Base-by-base conservation (phyloP, 2,329 filamentous ascomycete genomes). In the Byssochlamys sp. region DNA sequence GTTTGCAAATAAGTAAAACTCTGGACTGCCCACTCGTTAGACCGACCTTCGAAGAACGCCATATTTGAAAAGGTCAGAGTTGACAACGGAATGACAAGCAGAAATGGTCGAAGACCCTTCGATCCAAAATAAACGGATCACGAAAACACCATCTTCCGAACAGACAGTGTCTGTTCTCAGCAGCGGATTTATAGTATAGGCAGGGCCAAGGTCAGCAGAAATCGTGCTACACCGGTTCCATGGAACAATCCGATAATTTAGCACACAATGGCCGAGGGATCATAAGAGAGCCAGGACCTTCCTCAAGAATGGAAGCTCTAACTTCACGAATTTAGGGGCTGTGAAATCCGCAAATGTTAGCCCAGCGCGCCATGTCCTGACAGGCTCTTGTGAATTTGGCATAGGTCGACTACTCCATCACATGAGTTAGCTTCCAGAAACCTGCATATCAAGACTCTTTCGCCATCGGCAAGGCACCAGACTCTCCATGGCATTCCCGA, bases 21-120 rank as follows among this genome's bases (percentile, higher is more conserved):
- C 55, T 59, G 52, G 57, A 58, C 59, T 62, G 60, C 59, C 60
- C 59, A 66, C 56, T 59, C 59, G 53, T 61, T 48, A 60, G 29
- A 63, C 55, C 59, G 61, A 63, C 60, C 62, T 57, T 60, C 56
- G 53, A 57, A 64, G 29, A 65, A 66, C 62, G 65, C 65, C 63
- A 57, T 61, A 63, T 56, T 61, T 59, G 55, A 63, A 61, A 57
- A 58, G 55, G 39, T 54, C 55, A 56, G 24, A 27, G 52, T 31
- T 33, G 52, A 59, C 53, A 53, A 45, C 12, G 7, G 33, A 54
- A 54, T 25, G n/a, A 35, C 54, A 58, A 54, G 58, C 27, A 49
- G 51, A 54, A 59, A 52, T 19, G 14, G 54, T 58, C 62, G 62
- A 64, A 60, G 63, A 65, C 57, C 48, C 39, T 59, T 59, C 59